Evolutionary conservation across 2,329 filamentous ascomycete species (phyloP).

Genomic region (Hymenoscyphus salicellus): DNA sequence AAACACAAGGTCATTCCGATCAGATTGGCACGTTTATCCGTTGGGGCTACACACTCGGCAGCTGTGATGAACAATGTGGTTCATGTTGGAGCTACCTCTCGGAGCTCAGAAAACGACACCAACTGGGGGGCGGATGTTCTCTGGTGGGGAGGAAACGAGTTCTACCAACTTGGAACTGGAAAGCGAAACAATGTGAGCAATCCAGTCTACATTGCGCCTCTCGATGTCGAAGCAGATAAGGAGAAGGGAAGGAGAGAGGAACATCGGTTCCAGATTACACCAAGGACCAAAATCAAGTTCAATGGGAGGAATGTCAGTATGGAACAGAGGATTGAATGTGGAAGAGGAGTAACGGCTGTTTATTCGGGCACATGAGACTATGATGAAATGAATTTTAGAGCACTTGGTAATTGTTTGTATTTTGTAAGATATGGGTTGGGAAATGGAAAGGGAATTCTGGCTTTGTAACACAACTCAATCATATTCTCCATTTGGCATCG

Average conservation of each 20-base stretch:
- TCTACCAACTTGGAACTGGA: conserved; percentile 88
- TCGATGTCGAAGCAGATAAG: conserved; percentile 64
- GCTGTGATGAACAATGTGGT: conserved; percentile 83
- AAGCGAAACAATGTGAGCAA: conserved; percentile 75
- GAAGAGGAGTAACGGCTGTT: conserved; percentile 74
- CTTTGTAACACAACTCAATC: conserved; percentile 6
- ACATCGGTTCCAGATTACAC: conserved; percentile 78
- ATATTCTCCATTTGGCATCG: not conserved
- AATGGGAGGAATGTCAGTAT: conserved; percentile 69
- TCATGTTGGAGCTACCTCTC: conserved; percentile 48
- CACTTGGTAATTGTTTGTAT: conserved; percentile 7
- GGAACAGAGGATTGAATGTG: conserved; percentile 87
- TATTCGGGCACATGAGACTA: conserved; percentile 59
- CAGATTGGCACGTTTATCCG: conserved; percentile 66
- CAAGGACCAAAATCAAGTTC: conserved; percentile 66
- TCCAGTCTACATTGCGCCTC: conserved; percentile 74
- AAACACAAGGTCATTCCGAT: conserved; percentile 70
- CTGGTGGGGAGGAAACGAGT: conserved; percentile 94
- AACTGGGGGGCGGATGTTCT: conserved; percentile 88
- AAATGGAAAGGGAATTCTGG: not conserved
- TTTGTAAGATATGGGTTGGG: conserved; percentile 2
- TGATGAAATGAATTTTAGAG: not conserved
- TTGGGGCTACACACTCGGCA: conserved; percentile 76
- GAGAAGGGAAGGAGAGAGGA: conserved; percentile 62
- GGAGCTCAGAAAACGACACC: conserved; percentile 62